phyloP scores from a whole-genome alignment of 2,329 filamentous ascomycete species.

The Pseudocercospora crystallina region DNA sequence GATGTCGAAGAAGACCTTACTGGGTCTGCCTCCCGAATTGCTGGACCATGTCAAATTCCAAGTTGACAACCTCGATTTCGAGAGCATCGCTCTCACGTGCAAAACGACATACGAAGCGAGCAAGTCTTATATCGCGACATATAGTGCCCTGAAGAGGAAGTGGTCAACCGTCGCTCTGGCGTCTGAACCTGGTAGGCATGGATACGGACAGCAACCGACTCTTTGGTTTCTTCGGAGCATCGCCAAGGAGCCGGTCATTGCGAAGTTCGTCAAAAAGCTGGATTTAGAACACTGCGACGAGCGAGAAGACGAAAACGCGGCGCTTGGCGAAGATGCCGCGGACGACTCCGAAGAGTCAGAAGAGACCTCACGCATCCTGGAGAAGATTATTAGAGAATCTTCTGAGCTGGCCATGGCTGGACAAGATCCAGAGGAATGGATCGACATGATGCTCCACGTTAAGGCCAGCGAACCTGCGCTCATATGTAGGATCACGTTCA shows the following conservation, averaged over 20 bases:
- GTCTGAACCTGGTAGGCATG: neutral
- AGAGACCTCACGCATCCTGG: neutral
- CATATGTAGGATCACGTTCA: neutral
- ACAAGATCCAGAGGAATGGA: neutral
- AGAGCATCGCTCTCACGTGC: constrained; percentile 11
- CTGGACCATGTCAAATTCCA: constrained; percentile 33
- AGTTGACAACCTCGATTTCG: neutral
- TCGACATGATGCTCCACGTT: neutral
- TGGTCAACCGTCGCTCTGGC: neutral
- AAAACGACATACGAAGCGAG: constrained; percentile 6
- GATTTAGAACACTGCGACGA: neutral
- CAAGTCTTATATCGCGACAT: constrained; percentile 3
- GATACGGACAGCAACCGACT: neutral
- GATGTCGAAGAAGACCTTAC: constrained; percentile 24
- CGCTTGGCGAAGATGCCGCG: too few relatives aligned
- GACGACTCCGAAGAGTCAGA: neutral
- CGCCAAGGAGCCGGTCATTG: neutral
- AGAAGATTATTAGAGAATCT: neutral
- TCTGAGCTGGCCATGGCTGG: neutral
- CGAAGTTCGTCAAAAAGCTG: neutral
- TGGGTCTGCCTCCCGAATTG: constrained; percentile 41
- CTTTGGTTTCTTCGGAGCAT: neutral
- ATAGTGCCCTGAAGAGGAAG: neutral
- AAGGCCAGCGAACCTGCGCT: neutral
- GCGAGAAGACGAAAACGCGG: neutral